Conservation (phyloP, 2,329 filamentous ascomycete genomes). For the Xylaria polymorpha region DNA sequence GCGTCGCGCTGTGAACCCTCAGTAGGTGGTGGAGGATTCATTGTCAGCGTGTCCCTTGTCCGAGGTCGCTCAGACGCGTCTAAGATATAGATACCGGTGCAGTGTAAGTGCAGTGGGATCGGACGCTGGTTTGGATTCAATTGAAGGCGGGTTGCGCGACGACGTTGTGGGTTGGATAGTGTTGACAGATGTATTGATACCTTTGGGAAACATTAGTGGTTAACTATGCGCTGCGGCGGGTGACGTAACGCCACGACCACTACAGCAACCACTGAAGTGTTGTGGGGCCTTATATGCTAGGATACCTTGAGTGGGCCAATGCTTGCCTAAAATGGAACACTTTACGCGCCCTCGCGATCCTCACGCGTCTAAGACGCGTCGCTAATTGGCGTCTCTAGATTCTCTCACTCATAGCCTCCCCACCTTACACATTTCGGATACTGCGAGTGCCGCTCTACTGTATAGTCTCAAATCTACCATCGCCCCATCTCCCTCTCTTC, state of each 20-base stretch:
- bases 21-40: slow-evolving; percentile 40
- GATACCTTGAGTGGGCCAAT: slow-evolving; percentile 33
- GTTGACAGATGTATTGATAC: background rate
- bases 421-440: slow-evolving; percentile 5
- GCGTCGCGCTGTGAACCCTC: slow-evolving; percentile 43
- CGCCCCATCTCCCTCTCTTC: background rate
- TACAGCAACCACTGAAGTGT: background rate
- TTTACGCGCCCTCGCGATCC: slow-evolving; percentile 56
- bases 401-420: slow-evolving; percentile 1
- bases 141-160: background rate
- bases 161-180: background rate
- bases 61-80: background rate
- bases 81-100: background rate
- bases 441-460: background rate
- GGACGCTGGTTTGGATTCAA: background rate
- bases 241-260: background rate
- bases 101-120: too few species aligned
- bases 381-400: slow-evolving; percentile 11
- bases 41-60: slow-evolving; percentile 2
- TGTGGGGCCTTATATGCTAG: too few species aligned
- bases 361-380: slow-evolving; percentile 44
- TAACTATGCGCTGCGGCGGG: background rate
- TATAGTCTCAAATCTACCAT: background rate
- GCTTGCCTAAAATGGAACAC: slow-evolving; percentile 40
- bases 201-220: background rate